Evolutionary conservation across 2,329 filamentous ascomycete species (phyloP).

Genomic region (Trichophyton simii): DNA sequence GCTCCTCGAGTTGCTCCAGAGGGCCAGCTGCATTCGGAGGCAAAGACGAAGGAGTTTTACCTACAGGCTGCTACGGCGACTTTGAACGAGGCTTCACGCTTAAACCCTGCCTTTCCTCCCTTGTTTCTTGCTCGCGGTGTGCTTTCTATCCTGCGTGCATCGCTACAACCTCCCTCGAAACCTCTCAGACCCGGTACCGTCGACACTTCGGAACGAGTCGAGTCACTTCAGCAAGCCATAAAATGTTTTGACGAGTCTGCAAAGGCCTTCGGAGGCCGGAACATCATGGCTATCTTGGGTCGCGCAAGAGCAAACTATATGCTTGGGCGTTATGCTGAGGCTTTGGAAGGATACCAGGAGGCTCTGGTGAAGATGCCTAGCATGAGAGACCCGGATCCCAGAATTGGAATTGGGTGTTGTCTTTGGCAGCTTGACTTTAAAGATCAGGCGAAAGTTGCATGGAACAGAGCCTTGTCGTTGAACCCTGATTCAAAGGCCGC

Average conservation of each 20-base stretch:
- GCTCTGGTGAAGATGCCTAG: constrained; percentile 75
- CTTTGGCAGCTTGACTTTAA: constrained; percentile 95
- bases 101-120: constrained; percentile 85
- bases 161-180: constrained; percentile 64
- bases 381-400: constrained; percentile 81
- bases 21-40: constrained; percentile 52
- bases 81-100: constrained; percentile 86
- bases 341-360: constrained; percentile 74
- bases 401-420: constrained; percentile 92
- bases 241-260: constrained; percentile 94
- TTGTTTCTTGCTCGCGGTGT: constrained; percentile 86
- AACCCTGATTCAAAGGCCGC: constrained; percentile 76
- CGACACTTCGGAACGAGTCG: constrained; percentile 57
- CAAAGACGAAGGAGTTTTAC: constrained; percentile 86
- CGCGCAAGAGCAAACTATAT: constrained; percentile 80
- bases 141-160: constrained; percentile 74
- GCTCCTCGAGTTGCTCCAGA: constrained; percentile 57
- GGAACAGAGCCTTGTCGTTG: constrained; percentile 77
- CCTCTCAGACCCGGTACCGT: constrained; percentile 47
- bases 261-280: constrained; percentile 68
- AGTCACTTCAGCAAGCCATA: constrained; percentile 69
- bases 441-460: constrained; percentile 78
- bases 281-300: constrained; percentile 84
- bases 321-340: constrained; percentile 71
- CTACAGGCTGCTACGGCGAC: constrained; percentile 80